Evolutionary conservation across 2,329 filamentous ascomycete species (phyloP).

Genomic region (Trichophyton simii): DNA sequence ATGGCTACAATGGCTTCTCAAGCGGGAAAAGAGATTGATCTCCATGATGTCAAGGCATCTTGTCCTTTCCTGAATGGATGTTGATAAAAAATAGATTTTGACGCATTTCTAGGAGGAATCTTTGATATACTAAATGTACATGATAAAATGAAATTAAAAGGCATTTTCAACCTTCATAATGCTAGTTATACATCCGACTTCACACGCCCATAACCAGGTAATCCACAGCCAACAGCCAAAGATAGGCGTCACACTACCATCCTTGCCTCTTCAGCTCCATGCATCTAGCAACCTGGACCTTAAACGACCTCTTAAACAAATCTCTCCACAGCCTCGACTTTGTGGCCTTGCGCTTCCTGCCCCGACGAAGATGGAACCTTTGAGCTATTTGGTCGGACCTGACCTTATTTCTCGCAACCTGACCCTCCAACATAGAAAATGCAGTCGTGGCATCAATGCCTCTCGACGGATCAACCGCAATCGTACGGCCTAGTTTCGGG

Average conservation of each 20-base stretch:
- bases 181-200: background rate
- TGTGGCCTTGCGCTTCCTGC: slow-evolving; percentile 30
- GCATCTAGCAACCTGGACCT: slow-evolving; percentile 30
- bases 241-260: slow-evolving; percentile 24
- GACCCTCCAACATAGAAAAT: slow-evolving; percentile 17
- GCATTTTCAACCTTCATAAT: background rate
- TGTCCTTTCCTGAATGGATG: background rate
- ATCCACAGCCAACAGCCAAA: background rate
- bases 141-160: background rate
- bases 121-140: background rate
- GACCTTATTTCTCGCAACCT: slow-evolving; percentile 24
- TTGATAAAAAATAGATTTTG: background rate
- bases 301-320: slow-evolving; percentile 34
- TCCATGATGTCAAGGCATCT: background rate
- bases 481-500: slow-evolving; percentile 18
- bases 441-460: slow-evolving; percentile 16
- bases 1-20: slow-evolving; percentile 21
- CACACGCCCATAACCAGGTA: background rate
- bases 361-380: slow-evolving; percentile 32
- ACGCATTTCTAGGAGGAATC: background rate
- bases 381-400: slow-evolving; percentile 22
- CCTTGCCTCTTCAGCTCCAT: slow-evolving; percentile 35
- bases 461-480: slow-evolving; percentile 13
- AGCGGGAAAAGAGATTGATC: slow-evolving; percentile 32
- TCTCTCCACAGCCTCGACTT: slow-evolving; percentile 31